Evolutionary conservation across 2,329 filamentous ascomycete species (phyloP).

Genomic region (Whalleya microplaca): DNA sequence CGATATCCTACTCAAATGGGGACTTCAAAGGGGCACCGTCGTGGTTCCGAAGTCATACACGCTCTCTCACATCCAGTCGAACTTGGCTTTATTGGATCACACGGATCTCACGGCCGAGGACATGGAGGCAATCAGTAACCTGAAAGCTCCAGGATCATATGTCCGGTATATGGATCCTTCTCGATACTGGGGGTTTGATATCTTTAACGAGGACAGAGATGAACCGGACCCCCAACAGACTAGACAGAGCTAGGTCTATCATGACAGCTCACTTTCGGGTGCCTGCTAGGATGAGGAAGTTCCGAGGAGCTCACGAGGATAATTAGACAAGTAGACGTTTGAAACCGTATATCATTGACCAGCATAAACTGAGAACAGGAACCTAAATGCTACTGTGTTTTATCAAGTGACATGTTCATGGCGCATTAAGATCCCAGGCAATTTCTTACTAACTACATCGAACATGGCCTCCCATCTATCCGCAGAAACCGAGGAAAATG

Average conservation of each 20-base stretch:
- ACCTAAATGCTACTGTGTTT: too few relatives aligned
- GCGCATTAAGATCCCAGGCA: neutral
- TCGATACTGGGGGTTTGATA: conserved; percentile 18
- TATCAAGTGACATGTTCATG: neutral
- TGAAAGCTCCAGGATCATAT: conserved; percentile 5
- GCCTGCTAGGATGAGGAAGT: too few relatives aligned
- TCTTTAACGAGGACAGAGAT: conserved; percentile 22
- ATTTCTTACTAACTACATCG: neutral
- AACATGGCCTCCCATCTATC: neutral
- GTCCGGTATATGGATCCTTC: conserved; percentile 19
- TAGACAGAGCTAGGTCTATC: neutral
- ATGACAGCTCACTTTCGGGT: neutral
- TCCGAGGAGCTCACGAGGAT: too few relatives aligned
- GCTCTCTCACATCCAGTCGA: conserved; percentile 14
- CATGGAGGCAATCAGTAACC: conserved; percentile 10
- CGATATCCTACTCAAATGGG: conserved; percentile 3
- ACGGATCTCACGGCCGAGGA: conserved; percentile 6
- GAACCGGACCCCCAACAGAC: neutral
- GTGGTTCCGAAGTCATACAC: conserved; percentile 17
- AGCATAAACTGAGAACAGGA: too few relatives aligned
- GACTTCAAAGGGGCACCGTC: conserved; percentile 15
- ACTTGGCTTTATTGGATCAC: conserved; percentile 6
- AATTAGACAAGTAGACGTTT: too few relatives aligned
- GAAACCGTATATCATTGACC: too few relatives aligned
- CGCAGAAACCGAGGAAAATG: neutral